phyloP scores from a whole-genome alignment of 129 eudicot genomes.

The Erigeron canadensis region DNA sequence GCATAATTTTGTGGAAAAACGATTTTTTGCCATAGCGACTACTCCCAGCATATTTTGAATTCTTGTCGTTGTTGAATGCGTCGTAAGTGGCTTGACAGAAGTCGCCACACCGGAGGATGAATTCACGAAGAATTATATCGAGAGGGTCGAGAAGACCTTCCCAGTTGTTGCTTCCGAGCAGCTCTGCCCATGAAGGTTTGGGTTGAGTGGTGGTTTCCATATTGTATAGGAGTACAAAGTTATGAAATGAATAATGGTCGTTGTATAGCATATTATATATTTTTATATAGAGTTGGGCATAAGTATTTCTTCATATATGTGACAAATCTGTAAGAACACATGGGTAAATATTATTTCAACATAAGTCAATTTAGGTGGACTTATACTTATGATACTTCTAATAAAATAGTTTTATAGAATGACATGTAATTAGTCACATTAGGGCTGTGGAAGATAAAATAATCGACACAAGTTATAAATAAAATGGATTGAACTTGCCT shows the following conservation, averaged over 20 bases:
- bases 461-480: too few relatives aligned
- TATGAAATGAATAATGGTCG: slow-evolving; percentile 30
- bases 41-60: slow-evolving; percentile 71
- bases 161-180: slow-evolving; percentile 44
- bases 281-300: slow-evolving; percentile 16
- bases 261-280: slow-evolving; percentile 11
- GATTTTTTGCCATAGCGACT: slow-evolving; percentile 68
- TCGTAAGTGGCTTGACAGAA: slow-evolving; percentile 81
- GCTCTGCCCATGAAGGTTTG: slow-evolving; percentile 33
- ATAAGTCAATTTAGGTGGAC: too few relatives aligned
- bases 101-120: slow-evolving; percentile 63
- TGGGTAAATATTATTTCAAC: too few relatives aligned
- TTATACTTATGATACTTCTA: too few relatives aligned
- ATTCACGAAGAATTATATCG: slow-evolving; percentile 29
- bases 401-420: too few relatives aligned
- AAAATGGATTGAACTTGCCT: too few relatives aligned
- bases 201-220: slow-evolving; percentile 24
- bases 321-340: too few relatives aligned
- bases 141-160: slow-evolving; percentile 32
- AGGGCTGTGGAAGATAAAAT: too few relatives aligned
- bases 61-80: slow-evolving; percentile 69
- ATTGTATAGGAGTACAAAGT: slow-evolving; percentile 5
- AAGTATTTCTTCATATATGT: too few relatives aligned
- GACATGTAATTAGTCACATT: too few relatives aligned
- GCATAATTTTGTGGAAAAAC: slow-evolving; percentile 62